Percentiles rank a stretch among this genome's conserved stretches.
phyloP scores from a whole-genome alignment of 129 eudicot genomes.

The Tagetes patula region DNA sequence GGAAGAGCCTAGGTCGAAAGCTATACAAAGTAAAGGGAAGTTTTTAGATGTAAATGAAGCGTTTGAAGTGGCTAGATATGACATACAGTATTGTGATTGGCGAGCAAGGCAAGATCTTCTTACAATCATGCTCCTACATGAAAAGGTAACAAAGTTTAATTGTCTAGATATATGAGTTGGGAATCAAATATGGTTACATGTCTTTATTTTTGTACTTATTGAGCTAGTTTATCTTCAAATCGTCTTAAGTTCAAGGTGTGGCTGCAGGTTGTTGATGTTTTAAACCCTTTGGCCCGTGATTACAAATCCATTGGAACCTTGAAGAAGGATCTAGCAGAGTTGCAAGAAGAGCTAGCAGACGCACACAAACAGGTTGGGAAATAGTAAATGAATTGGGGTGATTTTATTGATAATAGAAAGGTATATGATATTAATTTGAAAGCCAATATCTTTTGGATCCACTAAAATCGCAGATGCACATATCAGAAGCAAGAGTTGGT shows the following conservation, averaged over 20 bases:
- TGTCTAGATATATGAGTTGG: neutral
- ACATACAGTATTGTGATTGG: conserved; percentile 97
- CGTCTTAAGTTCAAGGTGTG: conserved; percentile 23
- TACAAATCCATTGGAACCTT: conserved; percentile 90
- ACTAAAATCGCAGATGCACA: conserved; percentile 68
- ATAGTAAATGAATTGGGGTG: conserved; percentile 3
- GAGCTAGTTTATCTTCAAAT: neutral
- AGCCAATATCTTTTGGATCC: conserved; percentile 7
- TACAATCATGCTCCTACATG: conserved; percentile 90
- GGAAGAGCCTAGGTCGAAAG: conserved; percentile 75
- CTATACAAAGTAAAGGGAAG: conserved; percentile 68
- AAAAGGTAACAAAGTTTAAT: conserved; percentile 56
- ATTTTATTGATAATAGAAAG: neutral
- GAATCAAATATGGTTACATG: neutral
- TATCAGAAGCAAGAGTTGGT: conserved; percentile 87
- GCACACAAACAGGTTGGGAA: conserved; percentile 82
- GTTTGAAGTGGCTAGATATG: conserved; percentile 90
- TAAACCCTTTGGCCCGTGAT: conserved; percentile 95
- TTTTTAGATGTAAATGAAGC: conserved; percentile 88
- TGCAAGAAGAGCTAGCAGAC: conserved; percentile 83
- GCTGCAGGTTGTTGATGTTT: conserved; percentile 87
- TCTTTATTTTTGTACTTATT: neutral
- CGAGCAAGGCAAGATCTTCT: conserved; percentile 97
- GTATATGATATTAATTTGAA: conserved; percentile 7
- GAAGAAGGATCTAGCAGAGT: conserved; percentile 82